Evolutionary conservation across 805 yeast genomes (phyloP), one percentile per base, ranked within the genome.

Genomic region (Cyberlindnera sargentensis): DNA sequence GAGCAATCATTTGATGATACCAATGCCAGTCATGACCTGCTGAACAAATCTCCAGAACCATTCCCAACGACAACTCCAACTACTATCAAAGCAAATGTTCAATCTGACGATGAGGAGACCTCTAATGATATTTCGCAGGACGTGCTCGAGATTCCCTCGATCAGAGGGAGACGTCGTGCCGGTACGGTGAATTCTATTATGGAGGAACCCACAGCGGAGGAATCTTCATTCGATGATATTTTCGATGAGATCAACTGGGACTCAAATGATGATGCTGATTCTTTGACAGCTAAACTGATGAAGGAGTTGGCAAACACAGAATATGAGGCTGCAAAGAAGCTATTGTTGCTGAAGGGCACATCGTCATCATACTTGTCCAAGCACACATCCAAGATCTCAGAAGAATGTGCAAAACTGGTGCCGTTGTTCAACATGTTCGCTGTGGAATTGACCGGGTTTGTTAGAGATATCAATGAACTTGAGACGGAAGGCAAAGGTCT

Each of bases 211-310:
- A 51, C 44, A 26, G 40, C 33, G 5, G 45, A 42, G 5, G 52
- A 53, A 11, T 46, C 62, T 4, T 62, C 65, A 2, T 67, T 72
- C 29, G 82, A 80, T 39, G 95, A 86, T 47, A 61, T 87, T 10
- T 73, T 90, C 45, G 86, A 83, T 28, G 91, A 85, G 47, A 72
- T 89, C 24, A 78, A 80, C 30, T 91, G 96, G 93, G 74, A 75
- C 28, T 73, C 81, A 2, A 64, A 70, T 5, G 95, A 84, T 55
- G 82, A 78, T 48, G 73, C 86, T 7, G 72, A 68, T 28, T 67
- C 72, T 0, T 62, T 90, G 27, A 71, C 82, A 31, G 70, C 67
- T 34, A 80, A 78, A 55, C 69, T 91, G 39, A 62, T 71, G 34
- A 70, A 68, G 34, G 86, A 83, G 47, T 65, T 87, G 40, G 73